Evolutionary conservation across 305 asterid species (phyloP), one percentile per base, ranked within the genome.

Genomic region (Galium porrigens): DNA sequence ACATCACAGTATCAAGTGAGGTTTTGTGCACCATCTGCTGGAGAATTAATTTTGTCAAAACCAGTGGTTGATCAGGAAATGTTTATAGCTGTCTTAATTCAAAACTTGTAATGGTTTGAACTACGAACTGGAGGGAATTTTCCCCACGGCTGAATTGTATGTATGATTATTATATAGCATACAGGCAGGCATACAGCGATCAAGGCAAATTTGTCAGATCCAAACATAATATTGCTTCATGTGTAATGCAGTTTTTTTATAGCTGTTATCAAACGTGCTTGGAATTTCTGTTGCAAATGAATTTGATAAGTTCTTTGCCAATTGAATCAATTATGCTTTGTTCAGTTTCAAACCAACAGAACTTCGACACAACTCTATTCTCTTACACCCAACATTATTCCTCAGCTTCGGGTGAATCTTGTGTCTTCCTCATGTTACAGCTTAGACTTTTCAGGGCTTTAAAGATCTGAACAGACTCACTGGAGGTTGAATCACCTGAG

Each of bases 401-500:
- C 63, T 63, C 68, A 32, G 36, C 66, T 64, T 72, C 81, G 53
- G 17, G 20, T 68, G 60, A 46, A 54, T 72, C 68, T 70, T 71
- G 79, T 39, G 17, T 70, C 59, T 49, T 81, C 69, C 60, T 75
- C 83, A 87, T 85, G 64, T 56, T 69, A 62, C 66, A 69, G 70
- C 58, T 72, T 39, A 89, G 83, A 42, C 80, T 54, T 53, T 64
- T 70, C 36, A 87, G 84, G 42, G 75, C 74, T 73, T 81, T 83
- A 67, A 70, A 78, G 60, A 85, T 78, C 76, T 73, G 76, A 15
- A 62, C 29, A 54, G 79, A 76, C 71, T 65, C 69, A 0, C 68
- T 59, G 37, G 88, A 80, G 2, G 85, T 79, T 6, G 94, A 73
- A 74, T 84, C 95, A 22, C 94, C 87, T 0, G 97, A 84, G 80